Base-by-base conservation (phyloP, 257 asterid genomes). In the Solanum pennellii region DNA sequence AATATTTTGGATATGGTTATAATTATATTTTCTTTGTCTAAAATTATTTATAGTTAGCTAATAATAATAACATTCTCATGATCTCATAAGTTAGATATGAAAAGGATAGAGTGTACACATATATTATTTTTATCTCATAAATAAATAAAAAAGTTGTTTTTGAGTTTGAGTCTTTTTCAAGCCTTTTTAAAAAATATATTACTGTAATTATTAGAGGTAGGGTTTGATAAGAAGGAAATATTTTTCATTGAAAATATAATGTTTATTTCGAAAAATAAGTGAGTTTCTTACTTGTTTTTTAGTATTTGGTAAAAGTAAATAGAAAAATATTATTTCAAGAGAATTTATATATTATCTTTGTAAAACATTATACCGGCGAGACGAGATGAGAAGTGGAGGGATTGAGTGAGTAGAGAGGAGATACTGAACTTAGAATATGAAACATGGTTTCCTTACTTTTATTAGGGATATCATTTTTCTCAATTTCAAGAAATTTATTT, bases 21-120 rank as follows among this genome's bases (percentile, higher is more conserved):
- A 77, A 44, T 23, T 42, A 62, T 23, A 2, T 7, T 3, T 5
- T 66, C 0, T 11, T 0, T 5, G 6, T 45, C 13, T 9, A 12
- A 9, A 45, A 29, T 69, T 29, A 66, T 66, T 25, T 66, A 5
- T 65, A 3, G 16, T 62, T 62, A 3, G 33, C 3, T 31, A 62
- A 62, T 12, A 23, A 11, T 2, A 5, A n/a, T 65, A 65, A 6
- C 2, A 11, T 0, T 65, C 29, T 65, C 16, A 12, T 0, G 3
- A n/a, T n/a, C 0, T 11, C 31, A 65, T 2, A n/a, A n/a, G 15
- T 62, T 0, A 25, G 3, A 12, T 65, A 23, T 5, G 7, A 23
- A 23, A 11, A n/a, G 0, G 0, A n/a, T n/a, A 5, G 0, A 65
- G 18, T 12, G 7, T 62, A n/a, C 0, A 0, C 0, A n/a, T 5